Base-by-base conservation (phyloP, 1,139 yeast species). In the Pneumocystis wakefieldiae region DNA sequence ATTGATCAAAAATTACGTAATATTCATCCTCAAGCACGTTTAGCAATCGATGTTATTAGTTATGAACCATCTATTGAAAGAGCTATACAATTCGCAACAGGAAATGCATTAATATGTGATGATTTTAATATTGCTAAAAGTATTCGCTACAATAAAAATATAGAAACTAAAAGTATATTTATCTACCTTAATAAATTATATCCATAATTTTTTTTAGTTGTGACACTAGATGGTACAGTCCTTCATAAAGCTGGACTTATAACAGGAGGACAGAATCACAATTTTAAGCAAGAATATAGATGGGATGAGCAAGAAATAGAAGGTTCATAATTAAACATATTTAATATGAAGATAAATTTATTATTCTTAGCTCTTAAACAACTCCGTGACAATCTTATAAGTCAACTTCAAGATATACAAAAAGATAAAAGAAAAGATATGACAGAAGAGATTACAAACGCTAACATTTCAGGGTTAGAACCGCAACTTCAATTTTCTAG, bases 231-330 rank as follows among this genome's bases (percentile, higher is more conserved):
- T 62, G 98, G 98, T 0, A 82, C 95, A 0, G 78, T 90, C 41
- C 87, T 92, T 64, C 92, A 89, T 71, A 83, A 82, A 70, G 85
- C 92, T 12, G 96, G 96, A 8, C 77, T 90, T 60, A 88, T 92
- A 95, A 87, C 97, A 15, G 97, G 97, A 74, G 97, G 97, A 68
- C 63, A 69, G 17, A 64, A 63, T 58, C 64, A 62, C 48, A 61
- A 62, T 29, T 72, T 64, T 17, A 35, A 48, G 5, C 62, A 63
- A 35, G 61, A 64, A 17, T 64, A 75, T 65, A 80, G 82, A 68
- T 89, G 96, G 96, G 90, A 85, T 70, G 88, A 86, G 70, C 80
- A 81, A 63, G 90, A 86, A 68, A 81, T 83, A 69, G 81, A 81
- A 63, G 68, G 67, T 62, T 42, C 35, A 41, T 12, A 24, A 37